Conservation (phyloP, 2,329 filamentous ascomycete species). For the Xylariaceae sp. region DNA sequence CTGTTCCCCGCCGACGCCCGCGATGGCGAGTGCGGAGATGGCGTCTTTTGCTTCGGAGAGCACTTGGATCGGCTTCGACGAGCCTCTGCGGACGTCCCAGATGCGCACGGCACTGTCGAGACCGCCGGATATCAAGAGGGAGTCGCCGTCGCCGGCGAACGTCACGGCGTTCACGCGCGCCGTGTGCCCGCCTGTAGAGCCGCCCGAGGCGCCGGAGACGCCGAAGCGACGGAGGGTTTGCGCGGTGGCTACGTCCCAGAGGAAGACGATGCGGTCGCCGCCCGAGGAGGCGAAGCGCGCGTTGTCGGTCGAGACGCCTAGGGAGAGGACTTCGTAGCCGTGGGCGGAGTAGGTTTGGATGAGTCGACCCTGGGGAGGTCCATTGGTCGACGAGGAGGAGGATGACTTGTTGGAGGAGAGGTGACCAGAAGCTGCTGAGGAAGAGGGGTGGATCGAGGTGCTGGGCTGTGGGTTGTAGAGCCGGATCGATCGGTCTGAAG, state of each 20-base stretch:
- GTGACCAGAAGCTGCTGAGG: constrained; percentile 19
- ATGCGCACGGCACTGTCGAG: constrained; percentile 73
- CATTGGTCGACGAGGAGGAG: constrained; percentile 23
- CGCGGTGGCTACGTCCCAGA: constrained; percentile 88
- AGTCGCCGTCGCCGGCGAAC: constrained; percentile 63
- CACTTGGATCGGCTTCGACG: constrained; percentile 64
- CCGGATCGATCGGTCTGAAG: constrained; percentile 77
- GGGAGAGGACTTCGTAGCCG: constrained; percentile 84
- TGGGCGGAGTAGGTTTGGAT: constrained; percentile 89
- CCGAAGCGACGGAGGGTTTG: constrained; percentile 72
- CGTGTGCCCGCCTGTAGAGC: too few species aligned
- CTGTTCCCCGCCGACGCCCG: constrained; percentile 48
- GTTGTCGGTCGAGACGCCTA: constrained; percentile 73
- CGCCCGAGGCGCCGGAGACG: constrained; percentile 48
- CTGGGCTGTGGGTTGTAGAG: constrained; percentile 73
- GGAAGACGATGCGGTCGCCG: constrained; percentile 84
- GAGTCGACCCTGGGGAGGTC: constrained; percentile 50
- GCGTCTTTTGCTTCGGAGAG: constrained; percentile 70
- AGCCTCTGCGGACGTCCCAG: constrained; percentile 62
- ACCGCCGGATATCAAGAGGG: constrained; percentile 67
- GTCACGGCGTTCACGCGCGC: constrained; percentile 65
- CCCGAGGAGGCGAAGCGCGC: constrained; percentile 81
- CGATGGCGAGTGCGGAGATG: constrained; percentile 54
- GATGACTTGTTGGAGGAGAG: constrained; percentile 36
- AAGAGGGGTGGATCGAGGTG: constrained; percentile 22